Base-by-base conservation (phyloP, 805 yeast species). In the Naumovozyma baii region DNA sequence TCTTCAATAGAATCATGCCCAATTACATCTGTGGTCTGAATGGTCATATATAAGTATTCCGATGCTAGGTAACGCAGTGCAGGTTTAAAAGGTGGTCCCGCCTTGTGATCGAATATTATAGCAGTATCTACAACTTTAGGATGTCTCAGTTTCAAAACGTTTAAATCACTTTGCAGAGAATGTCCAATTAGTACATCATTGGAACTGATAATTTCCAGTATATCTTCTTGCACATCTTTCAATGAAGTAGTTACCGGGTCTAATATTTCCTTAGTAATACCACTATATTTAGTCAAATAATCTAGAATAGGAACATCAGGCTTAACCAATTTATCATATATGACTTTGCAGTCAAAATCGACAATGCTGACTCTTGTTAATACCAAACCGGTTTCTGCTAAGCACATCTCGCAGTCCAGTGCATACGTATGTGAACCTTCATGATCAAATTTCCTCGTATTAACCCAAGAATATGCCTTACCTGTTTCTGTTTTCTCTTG, bases 351-450 rank as follows among this genome's bases (percentile, higher is more conserved):
- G 37, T 76, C 69, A 49, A 73, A 76, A 55, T 83, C 78, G 1
- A 87, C 72, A 8, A 92, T 47, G 2, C 95, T 83, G 0, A 84
- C 75, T 39, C 96, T 68, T 0, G 97, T 77, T 31, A 90, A 65
- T 1, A 76, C 94, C 32, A 71, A 69, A 0, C 86, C 87, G 20
- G 37, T 28, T 0, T 65, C 72, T 0, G 88, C 62, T 42, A 70
- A 63, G 56, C 96, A 86, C 86, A 90, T 92, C 62, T 90, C 98
- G 67, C 98, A 92, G 62, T 90, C 98, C 15, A 92, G 48, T 0
- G 94, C 92, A 63, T 75, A 85, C 0, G 82, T 74, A 41, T 69
- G 77, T 0, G 82, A 71, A 0, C 78, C 80, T 8, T 68, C 77
- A 45, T 75, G 79, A 1, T 71, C 73, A 44, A 76, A 73, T 1